Percentiles rank a stretch among this genome's conserved stretches.
Conservation (phyloP, 2,329 filamentous ascomycete genomes). For the Gaeumannomyces sp. region DNA sequence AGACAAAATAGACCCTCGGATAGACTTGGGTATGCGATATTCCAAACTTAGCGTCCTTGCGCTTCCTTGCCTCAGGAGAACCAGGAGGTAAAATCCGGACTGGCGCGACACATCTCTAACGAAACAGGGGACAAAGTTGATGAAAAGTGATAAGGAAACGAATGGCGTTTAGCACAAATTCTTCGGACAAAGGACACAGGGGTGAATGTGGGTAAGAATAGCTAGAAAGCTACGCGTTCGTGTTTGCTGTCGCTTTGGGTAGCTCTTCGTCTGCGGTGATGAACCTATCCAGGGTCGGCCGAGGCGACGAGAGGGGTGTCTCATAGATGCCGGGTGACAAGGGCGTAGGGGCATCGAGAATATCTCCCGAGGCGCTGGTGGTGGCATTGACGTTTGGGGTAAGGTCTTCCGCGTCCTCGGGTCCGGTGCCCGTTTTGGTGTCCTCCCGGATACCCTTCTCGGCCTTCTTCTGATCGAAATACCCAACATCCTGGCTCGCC, state of each 20-base stretch:
- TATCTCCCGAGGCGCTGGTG: background rate
- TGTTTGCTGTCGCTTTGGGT: background rate
- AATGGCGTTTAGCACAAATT: background rate
- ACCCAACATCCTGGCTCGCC: background rate
- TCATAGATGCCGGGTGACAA: slow-evolving; percentile 6
- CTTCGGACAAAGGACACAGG: background rate
- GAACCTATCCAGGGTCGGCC: slow-evolving; percentile 11
- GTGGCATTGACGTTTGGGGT: background rate
- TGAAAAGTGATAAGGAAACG: background rate
- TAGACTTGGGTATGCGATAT: background rate
- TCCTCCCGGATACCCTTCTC: background rate
- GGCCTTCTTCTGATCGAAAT: background rate
- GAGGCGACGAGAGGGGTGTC: slow-evolving; percentile 9
- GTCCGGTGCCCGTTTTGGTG: background rate
- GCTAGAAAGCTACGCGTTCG: background rate
- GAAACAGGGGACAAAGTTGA: background rate
- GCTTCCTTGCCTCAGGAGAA: background rate
- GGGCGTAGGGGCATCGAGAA: slow-evolving; percentile 1
- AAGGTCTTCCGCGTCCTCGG: background rate
- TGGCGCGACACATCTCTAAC: background rate
- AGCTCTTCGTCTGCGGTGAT: slow-evolving; percentile 10
- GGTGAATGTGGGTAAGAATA: background rate
- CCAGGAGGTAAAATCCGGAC: background rate
- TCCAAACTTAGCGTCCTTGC: background rate
- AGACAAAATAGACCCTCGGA: background rate